phyloP scores from a whole-genome alignment of 2,329 filamentous ascomycete genomes.

The Pseudocercospora crystallina region DNA sequence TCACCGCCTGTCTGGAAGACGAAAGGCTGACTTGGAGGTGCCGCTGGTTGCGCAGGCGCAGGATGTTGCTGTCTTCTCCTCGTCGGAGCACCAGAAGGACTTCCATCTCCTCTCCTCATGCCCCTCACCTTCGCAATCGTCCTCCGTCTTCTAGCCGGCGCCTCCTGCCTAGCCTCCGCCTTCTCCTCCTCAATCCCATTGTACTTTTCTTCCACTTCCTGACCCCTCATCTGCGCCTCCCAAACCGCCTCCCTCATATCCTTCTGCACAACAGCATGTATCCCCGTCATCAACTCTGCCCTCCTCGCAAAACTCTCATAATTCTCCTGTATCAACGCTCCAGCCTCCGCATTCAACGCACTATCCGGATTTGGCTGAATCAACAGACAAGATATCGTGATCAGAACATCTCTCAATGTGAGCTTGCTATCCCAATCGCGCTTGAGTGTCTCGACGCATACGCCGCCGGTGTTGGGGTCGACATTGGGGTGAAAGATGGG shows the following conservation, averaged over 20 bases:
- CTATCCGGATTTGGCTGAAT: slow-evolving; percentile 66
- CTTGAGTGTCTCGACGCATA: slow-evolving; percentile 66
- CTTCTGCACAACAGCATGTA: slow-evolving; percentile 57
- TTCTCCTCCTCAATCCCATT: slow-evolving; percentile 14
- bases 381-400: slow-evolving; percentile 61
- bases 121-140: slow-evolving; percentile 30
- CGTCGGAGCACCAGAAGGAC: slow-evolving; percentile 25
- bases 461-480: slow-evolving; percentile 60
- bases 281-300: slow-evolving; percentile 61
- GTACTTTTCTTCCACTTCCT: slow-evolving; percentile 25
- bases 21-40: slow-evolving; percentile 22
- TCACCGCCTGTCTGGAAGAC: slow-evolving; percentile 25
- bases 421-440: slow-evolving; percentile 60
- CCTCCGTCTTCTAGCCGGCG: slow-evolving; percentile 27
- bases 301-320: slow-evolving; percentile 58
- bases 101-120: slow-evolving; percentile 23
- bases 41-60: slow-evolving; percentile 1
- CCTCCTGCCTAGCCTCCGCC: slow-evolving; percentile 17
- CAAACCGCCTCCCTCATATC: slow-evolving; percentile 46
- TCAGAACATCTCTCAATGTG: slow-evolving; percentile 59
- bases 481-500: slow-evolving; percentile 66
- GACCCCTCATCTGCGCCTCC: slow-evolving; percentile 56
- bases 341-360: slow-evolving; percentile 61
- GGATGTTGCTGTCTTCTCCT: slow-evolving; percentile 16
- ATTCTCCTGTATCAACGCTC: slow-evolving; percentile 58